These are phyloP conservation scores for Tylopilus subfusipes DNA, from an alignment of 768 basidiomycete species.

Conservation along the genomic window DNA sequence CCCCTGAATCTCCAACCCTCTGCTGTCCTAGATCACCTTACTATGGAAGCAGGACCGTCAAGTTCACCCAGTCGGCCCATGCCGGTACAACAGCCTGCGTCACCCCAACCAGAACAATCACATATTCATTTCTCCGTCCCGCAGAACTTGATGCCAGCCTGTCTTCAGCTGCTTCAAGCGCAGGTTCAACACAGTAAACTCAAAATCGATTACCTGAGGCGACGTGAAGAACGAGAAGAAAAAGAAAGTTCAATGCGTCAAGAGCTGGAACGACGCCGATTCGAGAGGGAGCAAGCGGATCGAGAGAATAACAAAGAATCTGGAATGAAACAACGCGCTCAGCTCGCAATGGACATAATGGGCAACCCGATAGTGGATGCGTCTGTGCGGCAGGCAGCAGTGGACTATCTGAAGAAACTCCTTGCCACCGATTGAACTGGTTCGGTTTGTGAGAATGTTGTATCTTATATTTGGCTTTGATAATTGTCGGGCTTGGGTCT, in stretches of 20 bases:
- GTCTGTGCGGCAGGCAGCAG: slow-evolving; percentile 61
- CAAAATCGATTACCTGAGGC: slow-evolving; percentile 64
- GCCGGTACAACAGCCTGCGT: slow-evolving; percentile 7
- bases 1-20: slow-evolving; percentile 11
- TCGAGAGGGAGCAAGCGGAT: slow-evolving; percentile 56
- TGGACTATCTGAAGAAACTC: slow-evolving; percentile 69
- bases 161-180: slow-evolving; percentile 57
- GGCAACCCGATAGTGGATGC: slow-evolving; percentile 55
- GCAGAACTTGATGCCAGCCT: slow-evolving; percentile 54
- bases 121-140: slow-evolving; percentile 50
- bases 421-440: slow-evolving; percentile 39
- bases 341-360: slow-evolving; percentile 64
- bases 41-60: slow-evolving; percentile 20
- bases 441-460: slow-evolving; percentile 10
- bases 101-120: slow-evolving; percentile 36
- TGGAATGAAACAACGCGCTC: slow-evolving; percentile 58
- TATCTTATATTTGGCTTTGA: slow-evolving; percentile 1
- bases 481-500: neutral
- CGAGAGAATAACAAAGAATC: slow-evolving; percentile 51
- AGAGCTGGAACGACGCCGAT: slow-evolving; percentile 50
- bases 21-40: slow-evolving; percentile 13
- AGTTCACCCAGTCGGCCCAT: slow-evolving; percentile 15
- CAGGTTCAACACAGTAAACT: slow-evolving; percentile 68
- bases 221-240: slow-evolving; percentile 69
- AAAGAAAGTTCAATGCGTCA: slow-evolving; percentile 49